A percentile compares a stretch with the other conserved stretches of the same genome.
Conservation (phyloP, 352 stramenopile species). For the Phytophthora hibernalis region DNA sequence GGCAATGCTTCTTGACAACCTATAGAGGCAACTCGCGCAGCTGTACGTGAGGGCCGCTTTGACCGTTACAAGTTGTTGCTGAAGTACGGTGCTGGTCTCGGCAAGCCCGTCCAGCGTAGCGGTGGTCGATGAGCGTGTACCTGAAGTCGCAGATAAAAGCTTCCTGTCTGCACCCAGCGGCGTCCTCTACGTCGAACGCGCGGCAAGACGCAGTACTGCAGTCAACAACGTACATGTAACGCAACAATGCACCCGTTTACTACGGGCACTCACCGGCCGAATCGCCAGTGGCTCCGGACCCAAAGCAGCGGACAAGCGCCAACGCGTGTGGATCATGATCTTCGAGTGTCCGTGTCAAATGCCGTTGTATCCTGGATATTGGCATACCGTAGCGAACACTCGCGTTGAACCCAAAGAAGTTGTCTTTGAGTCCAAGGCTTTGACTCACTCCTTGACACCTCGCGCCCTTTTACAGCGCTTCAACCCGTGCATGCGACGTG, state of each 20-base stretch:
- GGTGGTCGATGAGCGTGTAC: too few species aligned
- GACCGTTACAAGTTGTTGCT: too few species aligned
- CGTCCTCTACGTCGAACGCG: slow-evolving; percentile 3
- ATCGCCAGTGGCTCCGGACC: slow-evolving; percentile 18
- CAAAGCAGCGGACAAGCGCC: slow-evolving; percentile 9
- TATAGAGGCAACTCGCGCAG: slow-evolving; percentile 17
- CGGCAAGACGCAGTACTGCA: not conserved
- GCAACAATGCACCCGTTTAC: not conserved
- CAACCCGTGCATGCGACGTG: slow-evolving; percentile 6
- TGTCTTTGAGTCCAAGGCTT: too few species aligned
- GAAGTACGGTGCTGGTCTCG: too few species aligned
- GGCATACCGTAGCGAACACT: too few species aligned
- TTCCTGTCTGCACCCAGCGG: not conserved
- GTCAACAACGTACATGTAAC: too few species aligned
- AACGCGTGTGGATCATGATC: not conserved
- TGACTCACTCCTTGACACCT: not conserved
- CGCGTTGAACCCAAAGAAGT: not conserved
- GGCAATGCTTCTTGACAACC: not conserved
- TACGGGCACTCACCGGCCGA: not conserved
- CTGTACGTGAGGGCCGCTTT: slow-evolving; percentile 29
- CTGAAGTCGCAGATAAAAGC: too few species aligned
- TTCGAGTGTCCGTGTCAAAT: too few species aligned
- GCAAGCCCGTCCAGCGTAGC: too few species aligned
- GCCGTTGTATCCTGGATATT: too few species aligned
- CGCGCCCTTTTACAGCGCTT: not conserved